Percentiles rank a stretch among this genome's conserved stretches.
These are phyloP conservation scores for Saccharomyces kudriavzevii DNA, from an alignment of 805 yeast genomes.

Conservation along the genomic window DNA sequence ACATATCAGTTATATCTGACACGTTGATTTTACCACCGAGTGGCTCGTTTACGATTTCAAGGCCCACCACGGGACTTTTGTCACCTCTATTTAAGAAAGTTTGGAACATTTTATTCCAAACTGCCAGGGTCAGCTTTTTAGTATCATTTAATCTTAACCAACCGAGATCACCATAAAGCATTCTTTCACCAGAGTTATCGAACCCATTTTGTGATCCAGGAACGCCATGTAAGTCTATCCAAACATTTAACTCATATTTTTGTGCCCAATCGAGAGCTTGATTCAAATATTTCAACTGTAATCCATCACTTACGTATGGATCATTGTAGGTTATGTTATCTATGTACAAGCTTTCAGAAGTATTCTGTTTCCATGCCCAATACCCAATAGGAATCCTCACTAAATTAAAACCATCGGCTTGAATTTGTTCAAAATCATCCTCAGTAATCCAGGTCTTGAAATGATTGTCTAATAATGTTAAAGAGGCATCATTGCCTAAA, in stretches of 20 bases:
- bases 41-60: slow-evolving; percentile 69
- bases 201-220: slow-evolving; percentile 86
- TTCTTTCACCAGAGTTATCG: slow-evolving; percentile 69
- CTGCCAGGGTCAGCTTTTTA: slow-evolving; percentile 41
- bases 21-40: slow-evolving; percentile 45
- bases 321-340: slow-evolving; percentile 33
- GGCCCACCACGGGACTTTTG: slow-evolving; percentile 53
- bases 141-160: slow-evolving; percentile 38
- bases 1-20: slow-evolving; percentile 25
- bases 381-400: slow-evolving; percentile 77
- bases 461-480: slow-evolving; percentile 38
- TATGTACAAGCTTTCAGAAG: slow-evolving; percentile 11
- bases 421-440: slow-evolving; percentile 46
- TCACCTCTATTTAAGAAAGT: slow-evolving; percentile 33
- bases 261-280: slow-evolving; percentile 63
- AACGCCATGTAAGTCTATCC: slow-evolving; percentile 73
- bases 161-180: slow-evolving; percentile 31
- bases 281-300: slow-evolving; percentile 53
- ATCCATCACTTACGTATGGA: slow-evolving; percentile 53
- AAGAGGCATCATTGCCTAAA: slow-evolving; percentile 43
- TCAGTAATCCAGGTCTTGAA: slow-evolving; percentile 55
- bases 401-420: slow-evolving; percentile 49
- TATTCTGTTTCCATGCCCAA: slow-evolving; percentile 56
- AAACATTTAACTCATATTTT: slow-evolving; percentile 50
- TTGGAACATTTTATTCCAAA: slow-evolving; percentile 41